Evolutionary conservation across 2,329 filamentous ascomycete genomes (phyloP).

Genomic region (Cladorrhinum sp.): DNA sequence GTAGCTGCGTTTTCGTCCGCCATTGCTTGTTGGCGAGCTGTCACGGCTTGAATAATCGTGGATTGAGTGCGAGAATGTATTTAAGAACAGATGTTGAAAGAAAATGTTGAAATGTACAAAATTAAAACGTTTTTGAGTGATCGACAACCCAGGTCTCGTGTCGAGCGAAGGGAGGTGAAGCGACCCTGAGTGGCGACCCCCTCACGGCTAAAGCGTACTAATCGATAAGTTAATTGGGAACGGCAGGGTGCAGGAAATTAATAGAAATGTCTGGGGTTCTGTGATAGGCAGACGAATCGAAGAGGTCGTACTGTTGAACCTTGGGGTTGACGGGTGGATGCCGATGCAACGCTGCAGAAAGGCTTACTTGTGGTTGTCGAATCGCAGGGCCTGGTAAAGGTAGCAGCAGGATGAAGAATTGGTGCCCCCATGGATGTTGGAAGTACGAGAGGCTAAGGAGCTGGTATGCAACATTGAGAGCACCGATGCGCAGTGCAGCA

Average conservation of each 20-base stretch:
- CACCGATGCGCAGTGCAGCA: neutral
- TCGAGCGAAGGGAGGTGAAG: neutral
- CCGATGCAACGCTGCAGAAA: constrained; percentile 22
- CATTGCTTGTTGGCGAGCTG: constrained; percentile 13
- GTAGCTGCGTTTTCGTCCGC: no score
- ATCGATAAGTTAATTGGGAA: neutral
- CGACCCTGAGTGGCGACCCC: neutral
- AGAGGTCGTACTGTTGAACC: neutral
- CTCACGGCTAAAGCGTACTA: neutral
- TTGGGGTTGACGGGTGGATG: constrained; percentile 10
- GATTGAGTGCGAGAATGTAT: neutral
- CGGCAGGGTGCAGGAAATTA: constrained; percentile 6
- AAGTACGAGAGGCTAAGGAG: neutral
- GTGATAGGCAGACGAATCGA: neutral
- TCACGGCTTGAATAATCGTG: neutral
- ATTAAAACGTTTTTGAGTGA: neutral
- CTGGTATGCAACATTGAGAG: neutral
- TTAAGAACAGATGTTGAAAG: neutral
- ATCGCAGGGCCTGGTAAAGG: constrained; percentile 10
- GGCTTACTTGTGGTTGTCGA: constrained; percentile 9
- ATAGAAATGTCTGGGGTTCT: constrained; percentile 7
- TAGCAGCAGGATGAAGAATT: constrained; percentile 12
- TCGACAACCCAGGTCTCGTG: neutral
- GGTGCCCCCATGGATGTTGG: neutral
- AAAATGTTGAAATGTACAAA: neutral